Percentiles rank a stretch among this genome's conserved stretches.
These are phyloP conservation scores for Beauveria pseudobassiana DNA, from an alignment of 2,329 filamentous ascomycete genomes.

Conservation along the genomic window DNA sequence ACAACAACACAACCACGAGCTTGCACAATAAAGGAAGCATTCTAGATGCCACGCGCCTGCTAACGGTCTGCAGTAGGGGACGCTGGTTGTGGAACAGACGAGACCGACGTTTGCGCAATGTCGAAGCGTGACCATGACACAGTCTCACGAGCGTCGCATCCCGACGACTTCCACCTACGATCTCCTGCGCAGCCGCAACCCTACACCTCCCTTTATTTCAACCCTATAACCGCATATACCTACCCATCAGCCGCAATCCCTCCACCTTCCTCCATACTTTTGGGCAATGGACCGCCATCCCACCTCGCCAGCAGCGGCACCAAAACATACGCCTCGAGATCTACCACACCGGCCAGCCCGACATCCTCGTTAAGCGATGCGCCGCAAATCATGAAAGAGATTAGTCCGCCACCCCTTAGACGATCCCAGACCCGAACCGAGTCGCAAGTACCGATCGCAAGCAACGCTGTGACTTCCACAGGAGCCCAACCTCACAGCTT, in stretches of 20 bases:
- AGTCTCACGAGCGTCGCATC: background rate
- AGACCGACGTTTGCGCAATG: background rate
- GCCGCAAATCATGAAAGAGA: conserved; percentile 3
- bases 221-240: background rate
- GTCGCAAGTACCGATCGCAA: background rate
- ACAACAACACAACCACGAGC: background rate
- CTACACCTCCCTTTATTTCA: background rate
- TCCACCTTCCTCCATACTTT: background rate
- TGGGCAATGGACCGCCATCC: conserved; percentile 5
- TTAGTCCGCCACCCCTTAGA: conserved; percentile 24
- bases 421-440: conserved; percentile 12
- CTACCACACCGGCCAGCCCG: background rate
- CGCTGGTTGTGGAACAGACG: conserved; percentile 5
- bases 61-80: background rate
- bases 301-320: background rate
- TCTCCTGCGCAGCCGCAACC: background rate
- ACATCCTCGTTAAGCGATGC: background rate
- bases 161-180: background rate
- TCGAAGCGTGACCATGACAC: conserved; percentile 1
- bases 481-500: conserved; percentile 5
- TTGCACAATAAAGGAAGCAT: background rate
- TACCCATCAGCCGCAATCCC: background rate
- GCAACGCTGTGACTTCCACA: conserved; percentile 10
- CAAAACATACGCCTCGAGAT: background rate
- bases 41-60: background rate